A percentile compares a stretch with the other conserved stretches of the same genome.
phyloP scores from a whole-genome alignment of 495 filamentous ascomycete genomes.

The Gamarada debralockiae region DNA sequence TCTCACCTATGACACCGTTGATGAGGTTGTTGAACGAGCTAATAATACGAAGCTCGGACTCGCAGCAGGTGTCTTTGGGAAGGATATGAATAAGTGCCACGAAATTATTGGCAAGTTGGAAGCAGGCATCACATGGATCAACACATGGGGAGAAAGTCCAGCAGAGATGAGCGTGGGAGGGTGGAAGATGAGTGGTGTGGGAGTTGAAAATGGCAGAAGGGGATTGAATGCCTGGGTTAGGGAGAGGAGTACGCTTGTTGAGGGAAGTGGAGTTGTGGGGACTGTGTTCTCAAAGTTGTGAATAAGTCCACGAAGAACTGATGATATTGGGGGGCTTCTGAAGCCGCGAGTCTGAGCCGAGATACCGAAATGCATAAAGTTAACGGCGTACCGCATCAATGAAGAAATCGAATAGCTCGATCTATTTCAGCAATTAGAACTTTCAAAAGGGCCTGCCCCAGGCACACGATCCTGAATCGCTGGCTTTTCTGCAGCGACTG shows the following conservation, averaged over 20 bases:
- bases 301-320: no score
- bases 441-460: no score
- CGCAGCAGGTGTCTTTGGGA: constrained; percentile 75
- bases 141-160: constrained; percentile 46
- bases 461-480: no score
- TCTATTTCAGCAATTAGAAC: no score
- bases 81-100: constrained; percentile 67
- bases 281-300: constrained; percentile 54
- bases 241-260: constrained; percentile 79
- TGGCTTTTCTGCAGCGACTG: no score
- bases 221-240: constrained; percentile 75
- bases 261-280: constrained; percentile 64
- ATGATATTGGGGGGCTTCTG: no score
- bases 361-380: no score
- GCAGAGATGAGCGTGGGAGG: constrained; percentile 49
- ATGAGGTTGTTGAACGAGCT: constrained; percentile 64
- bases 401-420: no score
- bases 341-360: no score
- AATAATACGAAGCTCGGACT: constrained; percentile 72
- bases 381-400: no score
- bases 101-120: constrained; percentile 62
- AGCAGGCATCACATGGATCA: constrained; percentile 58
- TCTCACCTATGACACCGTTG: constrained; percentile 59
- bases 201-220: constrained; percentile 56
- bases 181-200: constrained; percentile 46